Conservation (phyloP, 2,329 filamentous ascomycete species). For the Chrysosporium queenslandicum region DNA sequence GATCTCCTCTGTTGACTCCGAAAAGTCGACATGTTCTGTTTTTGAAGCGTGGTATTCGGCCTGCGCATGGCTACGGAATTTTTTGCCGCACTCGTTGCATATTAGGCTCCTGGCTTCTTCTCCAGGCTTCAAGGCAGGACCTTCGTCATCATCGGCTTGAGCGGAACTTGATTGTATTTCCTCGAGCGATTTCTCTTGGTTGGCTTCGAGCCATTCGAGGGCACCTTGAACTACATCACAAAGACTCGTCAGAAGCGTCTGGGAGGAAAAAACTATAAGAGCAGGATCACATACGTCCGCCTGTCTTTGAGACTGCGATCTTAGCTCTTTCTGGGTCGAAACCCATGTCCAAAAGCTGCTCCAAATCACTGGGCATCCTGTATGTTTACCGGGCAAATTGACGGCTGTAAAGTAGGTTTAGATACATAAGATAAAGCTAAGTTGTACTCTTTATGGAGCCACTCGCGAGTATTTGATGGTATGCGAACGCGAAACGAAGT, state of each 20-base stretch:
- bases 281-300: constrained; percentile 54
- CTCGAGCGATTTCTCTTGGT: constrained; percentile 67
- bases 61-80: constrained; percentile 68
- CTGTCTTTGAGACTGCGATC: constrained; percentile 72
- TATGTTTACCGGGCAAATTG: too few species aligned
- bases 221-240: constrained; percentile 63
- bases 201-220: constrained; percentile 88
- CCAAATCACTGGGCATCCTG: constrained; percentile 45
- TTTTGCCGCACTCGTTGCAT: constrained; percentile 92
- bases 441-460: too few species aligned
- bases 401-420: not conserved
- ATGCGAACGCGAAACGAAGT: too few species aligned
- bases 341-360: constrained; percentile 56
- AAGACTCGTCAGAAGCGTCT: not conserved
- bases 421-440: not conserved
- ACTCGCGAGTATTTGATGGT: too few species aligned
- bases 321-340: constrained; percentile 77
- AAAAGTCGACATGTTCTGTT: constrained; percentile 83
- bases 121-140: constrained; percentile 58
- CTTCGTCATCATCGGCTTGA: constrained; percentile 47
- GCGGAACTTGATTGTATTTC: constrained; percentile 35
- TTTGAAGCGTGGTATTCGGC: constrained; percentile 88
- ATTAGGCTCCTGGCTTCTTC: constrained; percentile 68
- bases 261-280: not conserved
- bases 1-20: constrained; percentile 86